These are phyloP conservation scores for Geotrichum bryndzae DNA, from an alignment of 1,139 yeast species.

Conservation along the genomic window DNA sequence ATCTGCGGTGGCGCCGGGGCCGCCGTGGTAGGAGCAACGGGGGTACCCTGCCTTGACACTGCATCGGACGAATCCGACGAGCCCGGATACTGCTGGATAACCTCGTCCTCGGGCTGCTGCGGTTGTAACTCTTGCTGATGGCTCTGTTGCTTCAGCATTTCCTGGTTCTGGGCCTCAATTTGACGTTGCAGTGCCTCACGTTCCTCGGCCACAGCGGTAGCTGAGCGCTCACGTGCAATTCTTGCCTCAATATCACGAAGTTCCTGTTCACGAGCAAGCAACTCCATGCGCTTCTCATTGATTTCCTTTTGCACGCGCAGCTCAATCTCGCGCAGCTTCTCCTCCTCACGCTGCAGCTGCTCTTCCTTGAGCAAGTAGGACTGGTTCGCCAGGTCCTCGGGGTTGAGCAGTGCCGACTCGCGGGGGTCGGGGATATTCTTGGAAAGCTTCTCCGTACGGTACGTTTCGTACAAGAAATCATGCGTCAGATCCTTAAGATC, in stretches of 20 bases:
- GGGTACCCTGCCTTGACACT: too few species aligned
- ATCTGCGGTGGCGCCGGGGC: too few species aligned
- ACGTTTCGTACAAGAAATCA: constrained; percentile 82
- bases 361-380: constrained; percentile 40
- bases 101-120: background rate
- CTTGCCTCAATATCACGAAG: constrained; percentile 76
- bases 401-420: constrained; percentile 30
- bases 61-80: too few species aligned
- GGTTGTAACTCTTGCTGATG: background rate
- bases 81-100: background rate
- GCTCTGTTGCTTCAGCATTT: background rate
- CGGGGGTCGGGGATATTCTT: constrained; percentile 22
- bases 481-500: constrained; percentile 90
- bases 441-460: constrained; percentile 82
- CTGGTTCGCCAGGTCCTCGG: constrained; percentile 40
- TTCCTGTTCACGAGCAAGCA: constrained; percentile 83
- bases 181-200: constrained; percentile 13
- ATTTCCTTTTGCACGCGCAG: constrained; percentile 84
- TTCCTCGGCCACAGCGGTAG: constrained; percentile 13
- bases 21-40: too few species aligned
- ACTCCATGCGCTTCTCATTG: constrained; percentile 73
- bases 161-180: constrained; percentile 10
- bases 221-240: constrained; percentile 39
- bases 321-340: constrained; percentile 34
- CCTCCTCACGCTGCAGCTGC: constrained; percentile 36